Conservation (phyloP, 225 moss, liverwort and hornwort genomes). For the Bryum argenteum region DNA sequence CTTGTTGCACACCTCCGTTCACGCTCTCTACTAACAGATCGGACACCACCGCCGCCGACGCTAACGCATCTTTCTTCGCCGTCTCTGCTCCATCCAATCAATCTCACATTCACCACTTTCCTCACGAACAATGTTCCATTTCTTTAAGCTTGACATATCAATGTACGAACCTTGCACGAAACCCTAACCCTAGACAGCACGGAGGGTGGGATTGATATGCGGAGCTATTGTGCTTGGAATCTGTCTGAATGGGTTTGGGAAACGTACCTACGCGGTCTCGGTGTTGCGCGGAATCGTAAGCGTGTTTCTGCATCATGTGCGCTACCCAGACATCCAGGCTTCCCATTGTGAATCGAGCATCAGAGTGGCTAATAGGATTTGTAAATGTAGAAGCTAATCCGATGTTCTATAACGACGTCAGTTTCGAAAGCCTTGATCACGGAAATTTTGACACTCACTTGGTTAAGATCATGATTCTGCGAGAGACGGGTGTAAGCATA, state of each 20-base stretch:
- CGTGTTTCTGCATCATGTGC: constrained; percentile 69
- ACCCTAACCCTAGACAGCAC: constrained; percentile 5
- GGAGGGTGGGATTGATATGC: too few species aligned
- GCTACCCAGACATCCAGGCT: constrained; percentile 70
- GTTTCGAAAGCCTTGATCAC: too few species aligned
- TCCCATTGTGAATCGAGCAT: constrained; percentile 38
- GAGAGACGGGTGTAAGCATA: too few species aligned
- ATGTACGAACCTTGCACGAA: neutral
- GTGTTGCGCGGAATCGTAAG: constrained; percentile 49
- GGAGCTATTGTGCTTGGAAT: too few species aligned
- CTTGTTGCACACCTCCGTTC: constrained; percentile 86
- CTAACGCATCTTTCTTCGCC: constrained; percentile 70
- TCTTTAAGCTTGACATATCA: too few species aligned
- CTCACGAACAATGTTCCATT: too few species aligned
- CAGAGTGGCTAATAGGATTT: too few species aligned
- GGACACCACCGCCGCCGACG: constrained; percentile 60
- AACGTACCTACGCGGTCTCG: constrained; percentile 61
- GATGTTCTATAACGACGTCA: too few species aligned
- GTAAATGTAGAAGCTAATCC: too few species aligned
- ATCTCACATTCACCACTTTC: neutral
- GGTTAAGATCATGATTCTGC: too few species aligned
- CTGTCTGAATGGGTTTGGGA: too few species aligned
- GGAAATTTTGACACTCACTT: too few species aligned
- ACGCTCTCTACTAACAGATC: constrained; percentile 74
- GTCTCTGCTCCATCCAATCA: constrained; percentile 47